Evolutionary conservation across 2,329 filamentous ascomycete species (phyloP), one percentile per base, ranked within the genome.

Genomic region (Botrytis elliptica): DNA sequence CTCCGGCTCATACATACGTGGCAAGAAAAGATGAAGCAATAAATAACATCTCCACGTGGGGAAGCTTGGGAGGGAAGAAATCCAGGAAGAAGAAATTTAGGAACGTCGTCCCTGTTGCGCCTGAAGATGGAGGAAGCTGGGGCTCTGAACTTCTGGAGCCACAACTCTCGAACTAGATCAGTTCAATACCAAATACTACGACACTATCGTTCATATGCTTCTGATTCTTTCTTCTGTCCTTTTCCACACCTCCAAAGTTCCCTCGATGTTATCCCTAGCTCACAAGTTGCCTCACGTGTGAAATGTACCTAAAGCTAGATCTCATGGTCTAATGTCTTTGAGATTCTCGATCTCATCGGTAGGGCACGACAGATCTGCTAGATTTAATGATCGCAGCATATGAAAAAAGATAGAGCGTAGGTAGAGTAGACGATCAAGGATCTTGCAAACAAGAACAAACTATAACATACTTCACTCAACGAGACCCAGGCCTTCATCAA

Each of bases 401-500:
- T 16, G 5, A 52, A 52, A 52, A 52, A 10, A 49, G 7, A 10
- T 25, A 49, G 22, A 52, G 49, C 1, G 10, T 4, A 52, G 25
- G 46, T 52, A 5, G 4, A n/a, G 5, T n/a, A n/a, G 12, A 52
- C 4, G 2, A 52, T 3, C 12, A n/a, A 6, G 25, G 14, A 52
- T 0, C 12, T n/a, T 49, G 20, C 46, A 4, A 49, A 49, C 9
- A 25, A 22, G 9, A 49, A 22, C 10, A 4, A 10, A 49, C 20
- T 46, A 20, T 3, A 0, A 46, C 4, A 0, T 10, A 10, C 8
- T 25, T 25, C 3, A 2, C 8, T 22, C 46, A 6, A 25, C 1
- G 20, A 49, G 20, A 10, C 6, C 20, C 4, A 49, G 20, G 3
- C 9, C 8, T 49, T 49, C 44, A 25, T 25, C 1, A 49, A 0